A percentile compares a stretch with the other conserved stretches of the same genome.
Conservation (phyloP, 306 rosid genomes). For the Geum urbanum region DNA sequence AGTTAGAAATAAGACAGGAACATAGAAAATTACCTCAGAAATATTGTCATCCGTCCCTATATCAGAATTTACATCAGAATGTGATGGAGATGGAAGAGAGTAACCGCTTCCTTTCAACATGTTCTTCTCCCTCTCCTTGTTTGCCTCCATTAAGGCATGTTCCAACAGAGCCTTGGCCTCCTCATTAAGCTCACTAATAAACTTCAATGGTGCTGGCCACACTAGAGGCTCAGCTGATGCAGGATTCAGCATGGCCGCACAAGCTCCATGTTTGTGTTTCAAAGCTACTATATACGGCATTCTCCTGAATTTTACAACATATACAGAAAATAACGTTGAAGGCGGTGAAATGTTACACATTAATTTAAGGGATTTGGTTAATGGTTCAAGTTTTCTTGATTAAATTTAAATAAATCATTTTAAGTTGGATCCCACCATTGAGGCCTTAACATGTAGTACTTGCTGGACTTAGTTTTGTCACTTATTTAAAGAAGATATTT, state of each 20-base stretch:
- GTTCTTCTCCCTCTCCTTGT: constrained; percentile 78
- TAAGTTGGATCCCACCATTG: neutral
- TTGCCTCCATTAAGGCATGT: constrained; percentile 81
- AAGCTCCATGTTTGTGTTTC: constrained; percentile 64
- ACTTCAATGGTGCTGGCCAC: constrained; percentile 96
- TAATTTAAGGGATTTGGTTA: neutral
- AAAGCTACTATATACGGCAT: constrained; percentile 80
- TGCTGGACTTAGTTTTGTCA: neutral
- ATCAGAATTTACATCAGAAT: constrained; percentile 57
- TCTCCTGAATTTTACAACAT: constrained; percentile 52
- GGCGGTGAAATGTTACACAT: constrained; percentile 7
- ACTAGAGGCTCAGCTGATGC: constrained; percentile 92
- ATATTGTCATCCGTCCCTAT: constrained; percentile 43
- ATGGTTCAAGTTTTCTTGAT: neutral
- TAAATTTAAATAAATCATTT: neutral
- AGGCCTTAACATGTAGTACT: neutral
- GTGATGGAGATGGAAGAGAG: constrained; percentile 62
- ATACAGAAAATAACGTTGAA: constrained; percentile 4
- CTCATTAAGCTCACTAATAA: constrained; percentile 77
- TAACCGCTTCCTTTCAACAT: constrained; percentile 61
- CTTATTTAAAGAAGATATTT: neutral
- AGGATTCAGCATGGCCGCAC: constrained; percentile 91
- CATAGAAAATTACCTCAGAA: constrained; percentile 61
- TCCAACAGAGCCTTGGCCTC: constrained; percentile 81
- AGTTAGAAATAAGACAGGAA: neutral